Base-by-base conservation (phyloP, 192 early-diverging fungal genomes). In the Cetraspora pellucida region DNA sequence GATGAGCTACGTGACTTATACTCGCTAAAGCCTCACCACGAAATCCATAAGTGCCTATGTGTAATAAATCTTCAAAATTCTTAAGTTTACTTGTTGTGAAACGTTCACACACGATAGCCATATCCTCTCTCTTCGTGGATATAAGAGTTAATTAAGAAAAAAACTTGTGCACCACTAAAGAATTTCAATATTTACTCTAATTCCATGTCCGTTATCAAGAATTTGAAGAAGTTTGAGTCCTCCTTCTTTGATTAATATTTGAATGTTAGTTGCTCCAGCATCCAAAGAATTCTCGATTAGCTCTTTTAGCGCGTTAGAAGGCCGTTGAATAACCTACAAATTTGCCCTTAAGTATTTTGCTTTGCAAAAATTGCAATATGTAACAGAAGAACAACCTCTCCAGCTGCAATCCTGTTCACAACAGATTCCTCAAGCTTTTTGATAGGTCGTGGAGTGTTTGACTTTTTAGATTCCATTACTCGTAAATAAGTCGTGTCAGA, bases 21-120 rank as follows among this genome's bases (percentile, higher is more conserved):
- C 95, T 97, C 1, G 98, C 98, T 66, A 99, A 82, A 2, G 97
- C 97, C 79, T 99, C 97, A 16, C 98, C 98, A 52, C 98, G 89
- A 80, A 99, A 99, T 0, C 98, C 98, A 85, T 93, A 97, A 0
- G 98, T 98, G 23, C 85, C 88, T 68, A 99, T 97, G 25, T 78
- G 81, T 47, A 85, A 85, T 50, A 99, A 84, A 72, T 99, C 97
- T 30, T 96, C 94, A 81, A 93, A 97, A 5, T 82, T 80, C 11
- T 85, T 85, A 1, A 99, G 84, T 82, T 99, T 99, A 78, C 93
- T 94, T 1, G 98, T 99, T 0, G 98, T 96, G 82, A 97, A 98
- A 43, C 96, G 90, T 82, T 96, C 96, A 81, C 96, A 96, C 1
- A 96, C 95, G 68, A 99, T 86, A 0, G 83, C 82, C 82, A 99